These are phyloP conservation scores for Dothistroma septosporum DNA, from an alignment of 2,329 filamentous ascomycete species.

Conservation along the genomic window DNA sequence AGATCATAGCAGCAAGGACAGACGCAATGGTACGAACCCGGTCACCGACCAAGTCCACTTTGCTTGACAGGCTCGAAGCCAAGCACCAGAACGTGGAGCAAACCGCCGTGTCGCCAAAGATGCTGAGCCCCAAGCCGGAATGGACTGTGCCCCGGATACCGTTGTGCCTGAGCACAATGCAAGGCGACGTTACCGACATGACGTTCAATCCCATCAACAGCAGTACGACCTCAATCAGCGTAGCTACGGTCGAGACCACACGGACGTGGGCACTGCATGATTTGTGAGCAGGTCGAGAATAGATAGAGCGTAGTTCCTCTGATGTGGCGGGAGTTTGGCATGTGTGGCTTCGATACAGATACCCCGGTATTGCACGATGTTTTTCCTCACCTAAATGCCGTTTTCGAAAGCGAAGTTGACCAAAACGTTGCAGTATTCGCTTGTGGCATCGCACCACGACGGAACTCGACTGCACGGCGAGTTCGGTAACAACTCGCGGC, in stretches of 20 bases:
- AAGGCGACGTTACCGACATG: slow-evolving; percentile 27
- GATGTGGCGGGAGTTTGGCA: not conserved
- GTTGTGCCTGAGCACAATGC: slow-evolving; percentile 28
- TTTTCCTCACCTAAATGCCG: not conserved
- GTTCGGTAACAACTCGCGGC: not conserved
- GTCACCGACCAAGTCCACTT: slow-evolving; percentile 10
- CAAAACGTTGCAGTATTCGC: not conserved
- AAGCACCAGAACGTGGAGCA: not conserved
- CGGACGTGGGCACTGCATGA: slow-evolving; percentile 26
- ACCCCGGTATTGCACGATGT: not conserved
- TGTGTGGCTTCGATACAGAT: not conserved
- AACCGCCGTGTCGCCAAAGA: not conserved
- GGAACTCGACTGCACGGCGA: not conserved
- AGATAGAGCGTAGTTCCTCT: not conserved
- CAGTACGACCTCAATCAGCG: slow-evolving; percentile 20
- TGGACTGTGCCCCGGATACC: slow-evolving; percentile 26
- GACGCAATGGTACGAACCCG: slow-evolving; percentile 5
- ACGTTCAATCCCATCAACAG: slow-evolving; percentile 17
- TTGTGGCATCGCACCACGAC: not conserved
- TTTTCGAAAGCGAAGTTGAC: not conserved
- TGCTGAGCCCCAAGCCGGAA: no score
- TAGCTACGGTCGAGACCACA: slow-evolving; percentile 23
- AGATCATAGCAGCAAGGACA: slow-evolving; percentile 12
- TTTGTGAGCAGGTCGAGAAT: slow-evolving; percentile 8
- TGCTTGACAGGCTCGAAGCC: slow-evolving; percentile 17